Conservation (phyloP, 768 basidiomycete species). For the Asterophora lycoperdoides region DNA sequence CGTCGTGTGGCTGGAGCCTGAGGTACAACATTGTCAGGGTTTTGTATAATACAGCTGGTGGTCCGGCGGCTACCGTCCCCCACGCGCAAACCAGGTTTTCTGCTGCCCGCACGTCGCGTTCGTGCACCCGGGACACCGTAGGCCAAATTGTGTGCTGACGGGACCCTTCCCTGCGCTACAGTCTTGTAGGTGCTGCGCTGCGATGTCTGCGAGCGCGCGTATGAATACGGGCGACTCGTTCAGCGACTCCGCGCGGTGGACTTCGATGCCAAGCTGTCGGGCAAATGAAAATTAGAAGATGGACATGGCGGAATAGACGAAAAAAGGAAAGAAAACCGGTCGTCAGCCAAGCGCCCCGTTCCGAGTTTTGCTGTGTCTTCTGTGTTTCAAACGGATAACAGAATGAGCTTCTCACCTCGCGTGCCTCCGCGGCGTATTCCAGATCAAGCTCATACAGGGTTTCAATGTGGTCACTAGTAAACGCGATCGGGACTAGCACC, state of each 20-base stretch:
- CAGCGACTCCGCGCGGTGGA: constrained; percentile 83
- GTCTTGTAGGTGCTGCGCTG: constrained; percentile 69
- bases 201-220: constrained; percentile 90
- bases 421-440: constrained; percentile 89
- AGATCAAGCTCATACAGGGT: constrained; percentile 95
- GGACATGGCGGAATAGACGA: background rate
- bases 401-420: constrained; percentile 55
- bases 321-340: constrained; percentile 9
- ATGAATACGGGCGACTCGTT: constrained; percentile 97
- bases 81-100: constrained; percentile 85
- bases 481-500: constrained; percentile 91
- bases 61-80: constrained; percentile 44
- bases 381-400: constrained; percentile 4
- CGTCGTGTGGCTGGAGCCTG: background rate
- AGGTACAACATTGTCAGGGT: background rate
- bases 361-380: background rate
- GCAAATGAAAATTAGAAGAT: background rate
- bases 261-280: constrained; percentile 81
- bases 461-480: constrained; percentile 99
- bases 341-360: background rate
- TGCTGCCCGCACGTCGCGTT: constrained; percentile 83
- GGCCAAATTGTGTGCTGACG: constrained; percentile 71
- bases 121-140: constrained; percentile 93
- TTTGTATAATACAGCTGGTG: background rate
- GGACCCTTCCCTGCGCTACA: constrained; percentile 56